Evolutionary conservation across 306 rosid species (phyloP).

Genomic region (Neltuma alba): DNA sequence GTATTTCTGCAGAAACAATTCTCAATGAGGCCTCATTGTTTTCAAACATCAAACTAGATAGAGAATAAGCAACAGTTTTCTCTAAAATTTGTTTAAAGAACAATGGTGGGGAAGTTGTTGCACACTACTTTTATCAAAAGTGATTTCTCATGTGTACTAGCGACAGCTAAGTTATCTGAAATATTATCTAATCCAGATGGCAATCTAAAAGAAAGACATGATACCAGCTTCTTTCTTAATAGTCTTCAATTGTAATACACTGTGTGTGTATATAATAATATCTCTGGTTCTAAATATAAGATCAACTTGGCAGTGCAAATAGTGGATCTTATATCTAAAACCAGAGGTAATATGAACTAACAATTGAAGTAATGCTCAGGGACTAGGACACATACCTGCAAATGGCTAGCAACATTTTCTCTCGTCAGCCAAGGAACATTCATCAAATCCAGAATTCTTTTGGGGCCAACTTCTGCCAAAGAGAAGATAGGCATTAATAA

Average conservation of each 20-base stretch:
- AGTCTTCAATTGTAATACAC: background rate
- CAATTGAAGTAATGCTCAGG: slow-evolving; percentile 14
- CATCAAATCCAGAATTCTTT: slow-evolving; percentile 94
- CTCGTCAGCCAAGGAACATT: slow-evolving; percentile 90
- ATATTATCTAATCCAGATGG: slow-evolving; percentile 5
- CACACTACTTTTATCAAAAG: slow-evolving; percentile 3
- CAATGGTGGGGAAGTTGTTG: background rate
- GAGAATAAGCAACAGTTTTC: slow-evolving; percentile 6
- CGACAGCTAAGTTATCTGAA: slow-evolving; percentile 10
- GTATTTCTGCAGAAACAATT: slow-evolving; percentile 67
- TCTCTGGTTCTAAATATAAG: too few species aligned
- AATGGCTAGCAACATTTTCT: slow-evolving; percentile 98
- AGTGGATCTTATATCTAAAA: too few species aligned
- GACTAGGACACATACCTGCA: slow-evolving; percentile 61
- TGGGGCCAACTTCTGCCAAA: slow-evolving; percentile 98
- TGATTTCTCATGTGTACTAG: background rate
- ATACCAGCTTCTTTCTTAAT: slow-evolving; percentile 29
- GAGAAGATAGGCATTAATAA: slow-evolving; percentile 52
- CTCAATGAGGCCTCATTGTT: slow-evolving; percentile 34
- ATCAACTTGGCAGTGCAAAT: too few species aligned
- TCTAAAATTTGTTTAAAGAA: background rate
- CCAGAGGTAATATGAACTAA: slow-evolving; percentile 38
- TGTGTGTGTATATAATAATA: background rate
- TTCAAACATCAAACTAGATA: slow-evolving; percentile 24
- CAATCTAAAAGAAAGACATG: slow-evolving; percentile 2